Conservation (phyloP, 768 basidiomycete genomes). For the Boletus vinaceobasis region DNA sequence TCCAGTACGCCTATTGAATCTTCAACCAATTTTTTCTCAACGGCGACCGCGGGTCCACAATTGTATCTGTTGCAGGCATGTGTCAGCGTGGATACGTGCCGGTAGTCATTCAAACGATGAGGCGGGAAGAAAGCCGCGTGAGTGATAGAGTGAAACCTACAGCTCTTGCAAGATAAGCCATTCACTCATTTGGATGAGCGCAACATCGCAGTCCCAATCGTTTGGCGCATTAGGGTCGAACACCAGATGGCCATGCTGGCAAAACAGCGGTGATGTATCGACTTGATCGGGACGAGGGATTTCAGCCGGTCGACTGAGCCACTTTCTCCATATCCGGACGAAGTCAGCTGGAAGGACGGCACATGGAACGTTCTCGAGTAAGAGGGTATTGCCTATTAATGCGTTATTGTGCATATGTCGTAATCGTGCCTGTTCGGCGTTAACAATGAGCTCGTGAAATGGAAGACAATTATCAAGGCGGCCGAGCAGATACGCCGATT, state of each 20-base stretch:
- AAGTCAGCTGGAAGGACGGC: constrained; percentile 63
- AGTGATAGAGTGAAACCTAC: constrained; percentile 40
- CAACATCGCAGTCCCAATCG: constrained; percentile 56
- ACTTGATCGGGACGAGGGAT: constrained; percentile 55
- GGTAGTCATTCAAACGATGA: constrained; percentile 1
- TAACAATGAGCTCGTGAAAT: constrained; percentile 17
- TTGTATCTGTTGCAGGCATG: constrained; percentile 45
- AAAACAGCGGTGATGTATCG: constrained; percentile 63
- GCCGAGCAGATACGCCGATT: not conserved
- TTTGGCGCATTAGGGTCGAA: constrained; percentile 62
- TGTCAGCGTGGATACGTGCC: constrained; percentile 16
- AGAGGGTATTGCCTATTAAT: constrained; percentile 41
- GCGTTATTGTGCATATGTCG: constrained; percentile 59
- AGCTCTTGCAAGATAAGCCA: constrained; percentile 60
- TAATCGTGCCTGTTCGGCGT: constrained; percentile 50
- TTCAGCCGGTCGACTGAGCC: constrained; percentile 59
- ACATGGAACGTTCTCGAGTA: constrained; percentile 48
- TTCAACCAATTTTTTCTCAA: constrained; percentile 37
- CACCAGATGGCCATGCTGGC: constrained; percentile 59
- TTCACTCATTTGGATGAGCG: constrained; percentile 57
- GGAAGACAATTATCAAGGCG: constrained; percentile 5
- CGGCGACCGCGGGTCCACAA: constrained; percentile 50
- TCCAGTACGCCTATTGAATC: constrained; percentile 29
- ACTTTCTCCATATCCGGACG: constrained; percentile 63
- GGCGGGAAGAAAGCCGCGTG: constrained; percentile 1